These are phyloP conservation scores for Hyaloperonospora arabidopsidis DNA, from an alignment of 352 stramenopile genomes.

Conservation along the genomic window DNA sequence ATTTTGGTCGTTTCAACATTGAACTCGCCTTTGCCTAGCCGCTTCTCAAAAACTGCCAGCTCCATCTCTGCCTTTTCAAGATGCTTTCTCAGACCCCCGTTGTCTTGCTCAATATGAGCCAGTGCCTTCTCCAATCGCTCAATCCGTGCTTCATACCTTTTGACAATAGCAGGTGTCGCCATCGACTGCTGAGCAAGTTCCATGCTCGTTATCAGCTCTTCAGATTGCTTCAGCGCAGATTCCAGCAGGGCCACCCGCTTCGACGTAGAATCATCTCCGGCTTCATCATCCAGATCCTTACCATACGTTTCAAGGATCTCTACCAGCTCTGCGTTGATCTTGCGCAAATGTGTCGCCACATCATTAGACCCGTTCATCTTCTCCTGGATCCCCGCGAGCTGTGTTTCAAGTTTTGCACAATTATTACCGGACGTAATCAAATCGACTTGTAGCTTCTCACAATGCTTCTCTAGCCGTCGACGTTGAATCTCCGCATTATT, in stretches of 20 bases:
- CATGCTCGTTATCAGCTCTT: constrained; percentile 41
- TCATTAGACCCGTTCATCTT: constrained; percentile 33
- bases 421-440: constrained; percentile 38
- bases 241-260: constrained; percentile 40
- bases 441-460: constrained; percentile 43
- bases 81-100: constrained; percentile 42
- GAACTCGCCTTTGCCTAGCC: constrained; percentile 65
- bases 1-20: constrained; percentile 82
- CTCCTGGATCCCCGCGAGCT: constrained; percentile 37
- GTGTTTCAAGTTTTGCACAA: constrained; percentile 40
- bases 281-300: constrained; percentile 37
- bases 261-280: constrained; percentile 18
- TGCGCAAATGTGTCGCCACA: constrained; percentile 37
- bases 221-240: constrained; percentile 38
- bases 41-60: constrained; percentile 58
- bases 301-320: constrained; percentile 59
- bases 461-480: constrained; percentile 40
- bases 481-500: constrained; percentile 43
- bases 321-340: constrained; percentile 52
- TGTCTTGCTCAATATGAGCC: constrained; percentile 34
- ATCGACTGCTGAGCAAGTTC: constrained; percentile 29
- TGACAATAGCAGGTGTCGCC: constrained; percentile 33
- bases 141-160: constrained; percentile 46
- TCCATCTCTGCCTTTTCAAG: constrained; percentile 62
- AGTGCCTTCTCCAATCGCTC: constrained; percentile 43